phyloP scores from a whole-genome alignment of 106 monocot genomes.

The Ottelia alismoides region DNA sequence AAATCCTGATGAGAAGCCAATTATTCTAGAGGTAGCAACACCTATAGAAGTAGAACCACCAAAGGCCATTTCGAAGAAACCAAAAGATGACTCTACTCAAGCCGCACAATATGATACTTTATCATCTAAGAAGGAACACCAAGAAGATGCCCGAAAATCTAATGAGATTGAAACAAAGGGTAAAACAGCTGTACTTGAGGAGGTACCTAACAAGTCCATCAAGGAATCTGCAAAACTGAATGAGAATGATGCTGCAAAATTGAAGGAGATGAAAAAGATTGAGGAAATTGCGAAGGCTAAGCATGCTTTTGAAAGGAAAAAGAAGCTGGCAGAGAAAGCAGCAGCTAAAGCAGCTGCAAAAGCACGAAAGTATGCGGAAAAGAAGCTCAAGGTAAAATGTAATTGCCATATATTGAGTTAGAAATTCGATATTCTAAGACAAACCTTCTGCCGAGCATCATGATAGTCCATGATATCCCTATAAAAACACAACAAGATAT shows the following conservation, averaged over 20 bases:
- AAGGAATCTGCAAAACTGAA: constrained; percentile 11
- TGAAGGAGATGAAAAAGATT: constrained; percentile 69
- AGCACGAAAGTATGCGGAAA: constrained; percentile 79
- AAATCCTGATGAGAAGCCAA: constrained; percentile 74
- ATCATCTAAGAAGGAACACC: constrained; percentile 2
- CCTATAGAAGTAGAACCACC: constrained; percentile 11
- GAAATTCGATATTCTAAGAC: too few relatives aligned
- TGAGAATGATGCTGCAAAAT: constrained; percentile 35
- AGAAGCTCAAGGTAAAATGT: constrained; percentile 58
- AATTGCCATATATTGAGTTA: too few relatives aligned
- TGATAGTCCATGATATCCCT: too few relatives aligned
- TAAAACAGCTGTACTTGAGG: not conserved
- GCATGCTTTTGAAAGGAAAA: constrained; percentile 65
- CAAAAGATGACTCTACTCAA: constrained; percentile 13
- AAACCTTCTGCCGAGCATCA: too few relatives aligned
- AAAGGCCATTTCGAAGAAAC: too few relatives aligned
- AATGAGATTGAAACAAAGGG: constrained; percentile 6
- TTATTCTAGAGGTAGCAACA: constrained; percentile 15
- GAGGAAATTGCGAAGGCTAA: constrained; percentile 81
- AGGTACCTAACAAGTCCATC: constrained; percentile 16
- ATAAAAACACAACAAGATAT: too few relatives aligned
- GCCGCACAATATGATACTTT: constrained; percentile 3
- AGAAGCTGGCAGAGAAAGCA: constrained; percentile 68
- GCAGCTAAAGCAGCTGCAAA: constrained; percentile 43
- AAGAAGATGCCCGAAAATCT: constrained; percentile 15